These are phyloP conservation scores for Ophiostoma montium DNA, from an alignment of 2,329 filamentous ascomycete genomes.

Conservation along the genomic window DNA sequence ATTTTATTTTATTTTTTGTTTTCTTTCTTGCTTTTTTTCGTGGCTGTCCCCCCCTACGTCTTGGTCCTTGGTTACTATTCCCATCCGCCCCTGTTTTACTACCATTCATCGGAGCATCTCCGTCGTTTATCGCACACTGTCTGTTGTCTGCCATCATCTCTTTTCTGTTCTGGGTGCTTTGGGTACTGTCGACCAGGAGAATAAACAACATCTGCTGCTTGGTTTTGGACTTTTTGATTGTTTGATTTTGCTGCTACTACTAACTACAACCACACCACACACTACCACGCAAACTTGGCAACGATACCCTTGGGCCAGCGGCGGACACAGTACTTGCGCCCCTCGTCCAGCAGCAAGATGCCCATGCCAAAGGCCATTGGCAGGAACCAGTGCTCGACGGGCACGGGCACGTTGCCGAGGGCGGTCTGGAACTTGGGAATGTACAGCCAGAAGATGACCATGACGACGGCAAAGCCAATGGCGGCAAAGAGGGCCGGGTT, in stretches of 20 bases:
- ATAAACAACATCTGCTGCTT: not conserved
- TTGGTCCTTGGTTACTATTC: not conserved
- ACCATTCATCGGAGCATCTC: too few species aligned
- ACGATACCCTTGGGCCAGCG: constrained; percentile 42
- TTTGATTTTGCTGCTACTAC: not conserved
- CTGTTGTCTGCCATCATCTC: not conserved
- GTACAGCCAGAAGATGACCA: constrained; percentile 59
- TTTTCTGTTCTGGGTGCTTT: too few species aligned
- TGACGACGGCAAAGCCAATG: constrained; percentile 52
- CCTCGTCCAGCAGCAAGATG: constrained; percentile 51
- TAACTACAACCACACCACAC: not conserved
- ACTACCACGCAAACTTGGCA: constrained; percentile 49
- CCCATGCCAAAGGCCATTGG: constrained; percentile 57
- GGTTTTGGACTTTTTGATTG: not conserved
- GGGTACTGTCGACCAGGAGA: too few species aligned
- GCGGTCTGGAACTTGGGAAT: constrained; percentile 48
- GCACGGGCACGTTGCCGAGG: constrained; percentile 47
- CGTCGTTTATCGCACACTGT: too few species aligned
- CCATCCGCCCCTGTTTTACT: not conserved
- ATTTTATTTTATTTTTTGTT: not conserved
- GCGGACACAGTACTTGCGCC: constrained; percentile 47
- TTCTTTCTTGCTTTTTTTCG: not conserved
- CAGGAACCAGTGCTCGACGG: constrained; percentile 63
- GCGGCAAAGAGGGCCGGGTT: constrained; percentile 59
- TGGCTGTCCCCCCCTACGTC: not conserved